A percentile compares a stretch with the other conserved stretches of the same genome.
Conservation (phyloP, 2,329 filamentous ascomycete species). For the Plectosphaerella cucumerina region DNA sequence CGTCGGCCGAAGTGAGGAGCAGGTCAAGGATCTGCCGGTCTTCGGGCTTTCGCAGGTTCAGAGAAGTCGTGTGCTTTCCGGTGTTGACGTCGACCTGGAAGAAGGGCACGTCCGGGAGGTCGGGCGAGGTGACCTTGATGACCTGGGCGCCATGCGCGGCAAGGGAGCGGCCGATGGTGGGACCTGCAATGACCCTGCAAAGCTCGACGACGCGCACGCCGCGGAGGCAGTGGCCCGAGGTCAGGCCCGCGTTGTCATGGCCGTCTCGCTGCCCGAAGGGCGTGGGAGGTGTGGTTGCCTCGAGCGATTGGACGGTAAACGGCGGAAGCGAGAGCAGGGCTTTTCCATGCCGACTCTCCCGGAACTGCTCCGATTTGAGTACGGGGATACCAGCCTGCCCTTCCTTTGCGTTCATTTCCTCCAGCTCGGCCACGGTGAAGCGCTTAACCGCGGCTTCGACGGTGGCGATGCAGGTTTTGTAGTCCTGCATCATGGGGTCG, state of each 20-base stretch:
- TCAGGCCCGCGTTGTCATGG: constrained; percentile 9
- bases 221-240: constrained; percentile 34
- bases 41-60: constrained; percentile 47
- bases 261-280: constrained; percentile 18
- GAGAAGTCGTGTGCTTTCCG: constrained; percentile 56
- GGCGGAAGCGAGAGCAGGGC: constrained; percentile 27
- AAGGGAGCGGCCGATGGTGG: constrained; percentile 60
- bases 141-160: constrained; percentile 67
- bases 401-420: constrained; percentile 43
- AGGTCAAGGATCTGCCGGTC: constrained; percentile 48
- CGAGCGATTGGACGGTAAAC: constrained; percentile 38
- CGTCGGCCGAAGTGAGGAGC: constrained; percentile 52
- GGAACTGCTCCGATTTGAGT: constrained; percentile 50
- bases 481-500: constrained; percentile 52
- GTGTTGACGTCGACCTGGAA: constrained; percentile 63
- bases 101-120: constrained; percentile 58
- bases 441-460: constrained; percentile 50
- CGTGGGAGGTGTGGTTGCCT: constrained; percentile 37
- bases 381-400: constrained; percentile 52
- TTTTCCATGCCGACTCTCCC: constrained; percentile 42
- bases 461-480: constrained; percentile 46
- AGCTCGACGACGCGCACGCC: constrained; percentile 65
- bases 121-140: constrained; percentile 58
- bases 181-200: constrained; percentile 64
- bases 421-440: constrained; percentile 46